phyloP scores from a whole-genome alignment of 345 rosid species.

The Psidium guajava region DNA sequence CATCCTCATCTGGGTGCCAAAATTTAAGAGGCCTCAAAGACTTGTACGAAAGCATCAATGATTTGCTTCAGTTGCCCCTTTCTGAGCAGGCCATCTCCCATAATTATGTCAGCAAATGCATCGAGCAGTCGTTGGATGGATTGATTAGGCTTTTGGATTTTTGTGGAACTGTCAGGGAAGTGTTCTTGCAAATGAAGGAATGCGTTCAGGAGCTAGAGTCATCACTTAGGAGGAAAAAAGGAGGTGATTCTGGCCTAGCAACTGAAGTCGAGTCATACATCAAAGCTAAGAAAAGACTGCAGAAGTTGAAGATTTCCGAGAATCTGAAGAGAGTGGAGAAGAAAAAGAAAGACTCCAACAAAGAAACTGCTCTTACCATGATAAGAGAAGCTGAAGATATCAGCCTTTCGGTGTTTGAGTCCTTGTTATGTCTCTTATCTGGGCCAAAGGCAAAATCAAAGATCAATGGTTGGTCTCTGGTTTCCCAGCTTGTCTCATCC shows the following conservation, averaged over 20 bases:
- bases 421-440: neutral
- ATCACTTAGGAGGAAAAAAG: neutral
- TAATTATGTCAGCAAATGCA: too few species aligned
- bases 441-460: neutral
- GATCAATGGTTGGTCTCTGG: neutral
- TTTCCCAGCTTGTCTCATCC: constrained; percentile 4
- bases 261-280: neutral
- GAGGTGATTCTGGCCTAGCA: neutral
- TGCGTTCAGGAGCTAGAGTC: constrained; percentile 4
- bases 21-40: constrained; percentile 2
- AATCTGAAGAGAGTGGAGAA: neutral
- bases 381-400: constrained; percentile 2
- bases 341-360: neutral
- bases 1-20: constrained; percentile 1
- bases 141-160: constrained; percentile 3
- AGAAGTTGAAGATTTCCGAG: neutral
- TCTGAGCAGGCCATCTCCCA: neutral
- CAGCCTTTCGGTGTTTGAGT: neutral
- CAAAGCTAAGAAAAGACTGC: neutral
- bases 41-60: neutral
- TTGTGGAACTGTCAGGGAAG: too few species aligned
- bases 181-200: neutral
- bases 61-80: constrained; percentile 6
- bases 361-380: neutral
- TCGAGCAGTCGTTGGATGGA: neutral